A percentile compares a stretch with the other conserved stretches of the same genome.
phyloP scores from a whole-genome alignment of 2,329 filamentous ascomycete species.

The Exophiala xenobiotica region DNA sequence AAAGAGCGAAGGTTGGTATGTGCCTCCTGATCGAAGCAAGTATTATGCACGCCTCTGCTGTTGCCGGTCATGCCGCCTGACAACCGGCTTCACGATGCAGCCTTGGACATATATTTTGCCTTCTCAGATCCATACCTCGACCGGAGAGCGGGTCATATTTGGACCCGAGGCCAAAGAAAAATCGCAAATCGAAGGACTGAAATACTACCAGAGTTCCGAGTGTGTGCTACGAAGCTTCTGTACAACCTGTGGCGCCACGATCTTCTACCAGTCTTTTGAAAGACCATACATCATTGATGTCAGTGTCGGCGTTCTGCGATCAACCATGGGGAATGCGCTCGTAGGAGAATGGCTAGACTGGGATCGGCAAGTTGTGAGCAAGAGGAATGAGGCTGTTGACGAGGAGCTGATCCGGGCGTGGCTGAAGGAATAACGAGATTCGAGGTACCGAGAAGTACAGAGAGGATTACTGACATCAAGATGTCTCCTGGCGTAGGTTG shows the following conservation, averaged over 20 bases:
- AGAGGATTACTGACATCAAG: too few relatives aligned
- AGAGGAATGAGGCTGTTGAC: conserved; percentile 53
- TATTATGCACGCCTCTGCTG: conserved; percentile 62
- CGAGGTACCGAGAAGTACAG: background rate
- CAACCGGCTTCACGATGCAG: conserved; percentile 63
- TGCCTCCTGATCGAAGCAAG: conserved; percentile 53
- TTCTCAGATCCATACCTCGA: conserved; percentile 57
- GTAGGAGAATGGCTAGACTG: conserved; percentile 63
- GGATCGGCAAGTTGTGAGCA: conserved; percentile 59
- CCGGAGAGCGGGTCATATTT: conserved; percentile 53
- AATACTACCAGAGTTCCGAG: conserved; percentile 54
- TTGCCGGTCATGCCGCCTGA: conserved; percentile 62
- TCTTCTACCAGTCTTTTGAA: conserved; percentile 60
- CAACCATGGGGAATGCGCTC: conserved; percentile 49
- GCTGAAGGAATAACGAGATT: conserved; percentile 21
- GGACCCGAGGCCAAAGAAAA: conserved; percentile 49
- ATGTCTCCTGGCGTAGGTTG: too few relatives aligned
- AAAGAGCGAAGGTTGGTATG: conserved; percentile 47
- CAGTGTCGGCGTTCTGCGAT: conserved; percentile 58
- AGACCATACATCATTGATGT: conserved; percentile 61
- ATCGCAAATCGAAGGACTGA: conserved; percentile 35
- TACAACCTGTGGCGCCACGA: conserved; percentile 59
- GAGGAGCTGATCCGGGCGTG: conserved; percentile 32
- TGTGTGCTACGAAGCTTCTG: conserved; percentile 63
- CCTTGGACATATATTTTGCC: conserved; percentile 65